Evolutionary conservation across 805 yeast genomes (phyloP), one percentile per base, ranked within the genome.

Genomic region (Myxozyma kluyveri): DNA sequence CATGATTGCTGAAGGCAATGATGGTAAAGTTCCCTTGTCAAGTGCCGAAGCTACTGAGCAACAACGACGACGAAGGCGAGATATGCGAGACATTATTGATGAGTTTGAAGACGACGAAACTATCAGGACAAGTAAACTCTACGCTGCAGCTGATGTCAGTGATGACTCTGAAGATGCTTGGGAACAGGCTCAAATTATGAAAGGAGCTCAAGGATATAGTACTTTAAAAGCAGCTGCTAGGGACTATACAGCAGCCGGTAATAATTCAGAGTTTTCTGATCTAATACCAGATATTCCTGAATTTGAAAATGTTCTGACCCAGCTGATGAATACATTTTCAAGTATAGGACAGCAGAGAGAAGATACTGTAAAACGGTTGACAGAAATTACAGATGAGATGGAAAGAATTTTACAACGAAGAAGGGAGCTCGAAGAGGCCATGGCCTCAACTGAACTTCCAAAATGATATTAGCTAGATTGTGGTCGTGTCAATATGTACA

Each of bases 21-120:
- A 56, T 42, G 60, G 60, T 1, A 47, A 57, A n/a, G 52, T 56
- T 21, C 59, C 60, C 4, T 33, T 56, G 9, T 47, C 54, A 6
- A 49, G 54, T n/a, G 43, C 47, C 4, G 57, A 56, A 35, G 57
- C 42, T 23, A 12, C 42, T 12, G 49, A 52, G 10, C 60, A 56
- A 31, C 39, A 35, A 18, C 50, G 41, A 17, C 47, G 35, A 19
- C 44, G 54, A 31, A 22, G 42, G 27, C 48, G 52, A 3, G 54
- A 48, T 18, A 56, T 56, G 4, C 47, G 42, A 18, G 60, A 53
- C 19, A 32, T 39, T 44, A 52, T 56, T 38, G 42, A 48, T 12
- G 60, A 56, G 22, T 47, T 21, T 38, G 56, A 56, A 31, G 51
- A 54, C 10, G 58, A 47, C 22, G 52, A 48, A 35, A 27, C 40